Conservation (phyloP, 345 rosid genomes). For the Schrenkiella parvula region DNA sequence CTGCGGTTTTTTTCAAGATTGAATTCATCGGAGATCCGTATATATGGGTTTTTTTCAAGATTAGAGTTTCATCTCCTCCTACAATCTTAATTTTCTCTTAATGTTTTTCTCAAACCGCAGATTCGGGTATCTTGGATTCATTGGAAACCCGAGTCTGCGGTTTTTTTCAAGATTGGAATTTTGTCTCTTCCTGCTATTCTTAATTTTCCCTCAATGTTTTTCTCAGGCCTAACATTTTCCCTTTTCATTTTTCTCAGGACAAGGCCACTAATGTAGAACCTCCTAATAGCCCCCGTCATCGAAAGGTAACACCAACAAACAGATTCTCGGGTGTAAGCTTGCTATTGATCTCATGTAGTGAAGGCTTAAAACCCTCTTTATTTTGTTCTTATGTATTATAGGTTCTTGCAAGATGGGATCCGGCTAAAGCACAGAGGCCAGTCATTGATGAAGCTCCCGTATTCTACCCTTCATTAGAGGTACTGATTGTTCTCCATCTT, state of each 20-base stretch:
- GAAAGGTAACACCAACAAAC: background rate
- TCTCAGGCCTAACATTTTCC: background rate
- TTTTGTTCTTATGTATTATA: constrained; percentile 14
- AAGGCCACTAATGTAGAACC: background rate
- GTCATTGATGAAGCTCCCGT: constrained; percentile 66
- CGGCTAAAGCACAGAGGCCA: constrained; percentile 54
- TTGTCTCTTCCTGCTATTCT: too few relatives aligned
- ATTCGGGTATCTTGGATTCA: too few relatives aligned
- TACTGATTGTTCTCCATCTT: constrained; percentile 25
- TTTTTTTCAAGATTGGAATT: too few relatives aligned
- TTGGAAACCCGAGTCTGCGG: too few relatives aligned
- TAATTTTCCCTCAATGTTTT: too few relatives aligned
- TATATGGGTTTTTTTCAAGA: too few relatives aligned
- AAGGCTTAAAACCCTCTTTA: background rate
- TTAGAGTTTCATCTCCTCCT: background rate
- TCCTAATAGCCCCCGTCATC: constrained; percentile 19
- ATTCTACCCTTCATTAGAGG: constrained; percentile 72
- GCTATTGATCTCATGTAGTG: background rate
- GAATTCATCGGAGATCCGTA: too few relatives aligned
- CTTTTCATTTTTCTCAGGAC: background rate
- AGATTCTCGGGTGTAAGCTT: background rate
- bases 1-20: background rate
- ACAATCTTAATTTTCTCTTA: background rate
- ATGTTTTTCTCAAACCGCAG: too few relatives aligned
- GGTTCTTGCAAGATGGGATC: constrained; percentile 73